Conservation (phyloP, 495 filamentous ascomycete species). For the Neurospora sp. region DNA sequence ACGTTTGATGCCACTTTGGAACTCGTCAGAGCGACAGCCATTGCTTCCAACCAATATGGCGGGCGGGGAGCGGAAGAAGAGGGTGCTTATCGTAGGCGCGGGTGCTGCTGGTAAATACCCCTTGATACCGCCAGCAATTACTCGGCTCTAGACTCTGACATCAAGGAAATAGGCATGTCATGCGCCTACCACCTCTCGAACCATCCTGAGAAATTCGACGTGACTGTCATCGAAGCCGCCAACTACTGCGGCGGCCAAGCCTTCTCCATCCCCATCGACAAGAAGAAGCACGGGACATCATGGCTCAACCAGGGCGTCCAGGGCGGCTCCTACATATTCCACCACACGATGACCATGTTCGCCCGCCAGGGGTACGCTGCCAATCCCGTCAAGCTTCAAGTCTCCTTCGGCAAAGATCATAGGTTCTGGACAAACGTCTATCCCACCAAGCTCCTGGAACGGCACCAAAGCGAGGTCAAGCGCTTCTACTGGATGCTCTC, state of each 20-base stretch:
- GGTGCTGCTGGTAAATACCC: constrained; percentile 45
- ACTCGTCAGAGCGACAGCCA: not conserved
- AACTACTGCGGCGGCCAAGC: constrained; percentile 71
- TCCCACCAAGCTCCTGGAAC: constrained; percentile 55
- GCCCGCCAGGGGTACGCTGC: constrained; percentile 55
- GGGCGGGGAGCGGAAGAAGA: constrained; percentile 20
- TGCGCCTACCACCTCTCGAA: constrained; percentile 65
- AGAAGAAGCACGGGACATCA: constrained; percentile 52
- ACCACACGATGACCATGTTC: constrained; percentile 76
- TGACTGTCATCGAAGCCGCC: constrained; percentile 62
- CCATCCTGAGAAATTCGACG: constrained; percentile 62
- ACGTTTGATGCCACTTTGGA: not conserved
- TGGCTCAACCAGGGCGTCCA: constrained; percentile 87
- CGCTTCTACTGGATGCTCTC: constrained; percentile 57
- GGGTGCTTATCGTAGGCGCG: constrained; percentile 51
- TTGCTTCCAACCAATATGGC: not conserved
- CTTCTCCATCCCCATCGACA: constrained; percentile 64
- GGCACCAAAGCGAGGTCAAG: constrained; percentile 53
- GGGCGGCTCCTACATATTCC: constrained; percentile 69
- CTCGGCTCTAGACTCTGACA: not conserved
- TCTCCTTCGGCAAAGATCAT: constrained; percentile 71
- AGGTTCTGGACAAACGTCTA: constrained; percentile 78
- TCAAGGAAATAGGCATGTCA: constrained; percentile 38
- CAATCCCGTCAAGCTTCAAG: constrained; percentile 64
- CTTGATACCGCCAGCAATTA: not conserved